Evolutionary conservation across 192 early-diverging fungal genomes (phyloP).

Genomic region (Gaertneriomyces semiglobifer): DNA sequence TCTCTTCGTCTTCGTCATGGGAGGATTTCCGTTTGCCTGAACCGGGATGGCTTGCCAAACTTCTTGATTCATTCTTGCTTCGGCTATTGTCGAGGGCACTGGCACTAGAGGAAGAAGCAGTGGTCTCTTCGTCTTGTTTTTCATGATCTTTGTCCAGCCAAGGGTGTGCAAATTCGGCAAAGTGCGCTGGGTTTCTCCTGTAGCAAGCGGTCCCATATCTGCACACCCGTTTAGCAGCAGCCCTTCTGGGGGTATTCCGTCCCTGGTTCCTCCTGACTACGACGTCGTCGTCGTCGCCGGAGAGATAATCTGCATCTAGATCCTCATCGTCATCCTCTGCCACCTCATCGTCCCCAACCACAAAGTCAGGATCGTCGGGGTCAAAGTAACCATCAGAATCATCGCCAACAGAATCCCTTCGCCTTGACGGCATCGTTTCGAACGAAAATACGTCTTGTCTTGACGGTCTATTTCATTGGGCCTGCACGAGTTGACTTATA

Average conservation of each 20-base stretch:
- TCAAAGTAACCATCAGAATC: conserved; percentile 17
- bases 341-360: conserved; percentile 5
- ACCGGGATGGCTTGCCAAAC: no score
- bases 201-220: conserved; percentile 35
- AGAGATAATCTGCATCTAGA: neutral
- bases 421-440: neutral
- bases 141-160: conserved; percentile 26
- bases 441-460: neutral
- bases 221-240: conserved; percentile 10
- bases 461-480: neutral
- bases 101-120: no score
- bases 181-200: conserved; percentile 34
- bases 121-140: neutral
- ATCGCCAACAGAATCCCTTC: conserved; percentile 10
- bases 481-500: neutral
- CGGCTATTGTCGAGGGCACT: no score
- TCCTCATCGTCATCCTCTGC: conserved; percentile 5
- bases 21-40: no score
- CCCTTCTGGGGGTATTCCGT: neutral
- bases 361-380: conserved; percentile 4
- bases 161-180: conserved; percentile 35
- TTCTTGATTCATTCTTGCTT: no score
- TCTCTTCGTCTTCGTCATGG: no score
- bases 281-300: neutral
- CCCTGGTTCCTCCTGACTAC: neutral